These are phyloP conservation scores for Eucalyptus cloeziana DNA, from an alignment of 345 rosid species.

Conservation along the genomic window DNA sequence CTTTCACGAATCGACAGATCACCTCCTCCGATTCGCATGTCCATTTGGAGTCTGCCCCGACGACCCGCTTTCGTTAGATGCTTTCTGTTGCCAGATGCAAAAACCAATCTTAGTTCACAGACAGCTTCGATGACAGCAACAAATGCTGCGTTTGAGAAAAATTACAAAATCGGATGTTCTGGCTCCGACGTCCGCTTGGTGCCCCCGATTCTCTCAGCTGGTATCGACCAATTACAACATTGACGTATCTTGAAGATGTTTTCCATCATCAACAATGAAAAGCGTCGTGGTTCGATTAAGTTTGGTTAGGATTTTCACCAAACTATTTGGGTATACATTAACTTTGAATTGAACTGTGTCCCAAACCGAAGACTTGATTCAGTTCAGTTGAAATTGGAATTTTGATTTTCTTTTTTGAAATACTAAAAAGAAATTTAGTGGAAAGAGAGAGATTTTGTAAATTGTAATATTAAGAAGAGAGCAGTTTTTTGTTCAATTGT, in stretches of 20 bases:
- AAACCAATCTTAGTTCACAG: neutral
- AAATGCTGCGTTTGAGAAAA: neutral
- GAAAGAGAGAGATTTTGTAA: too few relatives aligned
- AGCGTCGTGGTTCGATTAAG: fast-evolving
- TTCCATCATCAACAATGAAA: fast-evolving
- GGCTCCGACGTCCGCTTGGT: neutral
- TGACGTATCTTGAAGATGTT: neutral
- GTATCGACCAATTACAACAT: neutral
- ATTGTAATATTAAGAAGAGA: too few relatives aligned
- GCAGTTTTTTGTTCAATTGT: fast-evolving
- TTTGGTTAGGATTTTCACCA: neutral
- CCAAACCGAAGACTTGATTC: too few relatives aligned
- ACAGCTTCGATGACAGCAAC: neutral
- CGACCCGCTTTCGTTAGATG: neutral
- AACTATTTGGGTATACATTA: fast-evolving
- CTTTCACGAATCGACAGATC: neutral
- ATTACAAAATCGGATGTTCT: neutral
- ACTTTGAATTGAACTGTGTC: fast-evolving
- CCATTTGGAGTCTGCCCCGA: neutral
- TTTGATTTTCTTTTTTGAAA: too few relatives aligned
- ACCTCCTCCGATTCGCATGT: neutral
- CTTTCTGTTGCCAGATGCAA: neutral
- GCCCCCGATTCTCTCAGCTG: neutral
- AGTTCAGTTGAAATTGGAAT: fast-evolving
- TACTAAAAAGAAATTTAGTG: too few relatives aligned